Percentiles rank a stretch among this genome's conserved stretches.
phyloP scores from a whole-genome alignment of 1,284 basidiomycete species.

The Anthracocystis panici-leucophaei region DNA sequence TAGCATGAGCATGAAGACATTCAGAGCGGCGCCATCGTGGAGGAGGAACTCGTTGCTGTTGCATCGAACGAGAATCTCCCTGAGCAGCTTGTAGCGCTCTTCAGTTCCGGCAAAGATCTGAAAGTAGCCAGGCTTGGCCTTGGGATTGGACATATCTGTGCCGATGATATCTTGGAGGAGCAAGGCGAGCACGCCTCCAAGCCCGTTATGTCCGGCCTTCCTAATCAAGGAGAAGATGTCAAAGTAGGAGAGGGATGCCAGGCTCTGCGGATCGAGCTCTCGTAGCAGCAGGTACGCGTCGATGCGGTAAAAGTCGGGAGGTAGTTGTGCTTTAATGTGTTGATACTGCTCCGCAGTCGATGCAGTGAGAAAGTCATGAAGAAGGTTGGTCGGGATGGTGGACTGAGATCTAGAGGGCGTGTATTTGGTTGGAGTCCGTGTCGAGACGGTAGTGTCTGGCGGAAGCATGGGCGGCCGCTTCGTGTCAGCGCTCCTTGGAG shows the following conservation, averaged over 20 bases:
- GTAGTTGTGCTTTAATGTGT: slow-evolving; percentile 16
- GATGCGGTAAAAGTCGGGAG: slow-evolving; percentile 18
- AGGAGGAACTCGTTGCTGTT: slow-evolving; percentile 21
- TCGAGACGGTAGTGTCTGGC: slow-evolving; percentile 3
- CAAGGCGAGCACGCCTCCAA: slow-evolving; percentile 31
- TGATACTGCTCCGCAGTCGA: slow-evolving; percentile 10
- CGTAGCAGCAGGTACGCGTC: slow-evolving; percentile 44
- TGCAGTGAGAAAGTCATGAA: slow-evolving; percentile 28
- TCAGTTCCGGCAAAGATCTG: slow-evolving; percentile 32
- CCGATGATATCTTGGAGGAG: slow-evolving; percentile 42
- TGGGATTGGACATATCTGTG: slow-evolving; percentile 12
- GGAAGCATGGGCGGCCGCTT: neutral
- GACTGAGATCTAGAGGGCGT: neutral
- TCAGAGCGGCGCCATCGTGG: slow-evolving; percentile 28
- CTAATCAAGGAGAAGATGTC: slow-evolving; percentile 33
- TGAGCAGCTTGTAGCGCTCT: slow-evolving; percentile 37
- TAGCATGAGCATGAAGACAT: slow-evolving; percentile 41
- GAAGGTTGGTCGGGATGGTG: slow-evolving; percentile 10
- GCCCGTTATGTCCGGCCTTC: slow-evolving; percentile 10
- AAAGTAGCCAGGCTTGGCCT: slow-evolving; percentile 27
- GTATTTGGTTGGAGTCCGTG: neutral
- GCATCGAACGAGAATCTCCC: slow-evolving; percentile 27
- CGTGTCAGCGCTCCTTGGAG: no score
- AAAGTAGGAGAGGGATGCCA: slow-evolving; percentile 19
- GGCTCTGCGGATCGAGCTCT: slow-evolving; percentile 23